phyloP scores from a whole-genome alignment of 148 eudicot genomes.

The Dianthus caryophyllus region DNA sequence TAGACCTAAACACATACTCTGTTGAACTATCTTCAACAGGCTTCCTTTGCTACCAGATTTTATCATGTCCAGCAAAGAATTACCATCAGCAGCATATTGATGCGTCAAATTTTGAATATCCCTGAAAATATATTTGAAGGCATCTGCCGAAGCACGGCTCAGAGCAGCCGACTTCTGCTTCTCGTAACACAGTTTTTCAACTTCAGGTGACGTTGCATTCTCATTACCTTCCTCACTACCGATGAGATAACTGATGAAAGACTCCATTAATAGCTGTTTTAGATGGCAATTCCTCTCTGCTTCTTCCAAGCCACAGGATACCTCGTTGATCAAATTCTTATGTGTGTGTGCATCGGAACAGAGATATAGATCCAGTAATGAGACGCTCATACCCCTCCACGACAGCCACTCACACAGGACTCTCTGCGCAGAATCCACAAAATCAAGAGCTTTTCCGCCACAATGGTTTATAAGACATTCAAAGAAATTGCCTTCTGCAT shows the following conservation, averaged over 20 bases:
- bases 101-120: constrained; percentile 71
- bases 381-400: constrained; percentile 75
- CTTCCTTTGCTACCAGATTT: constrained; percentile 91
- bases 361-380: constrained; percentile 79
- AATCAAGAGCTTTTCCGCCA: constrained; percentile 41
- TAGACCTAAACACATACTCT: constrained; percentile 82
- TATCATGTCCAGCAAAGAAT: constrained; percentile 70
- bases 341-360: constrained; percentile 46
- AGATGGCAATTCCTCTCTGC: constrained; percentile 54
- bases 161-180: constrained; percentile 72
- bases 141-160: constrained; percentile 56
- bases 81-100: constrained; percentile 41
- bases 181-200: constrained; percentile 36
- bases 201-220: constrained; percentile 26
- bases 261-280: constrained; percentile 55
- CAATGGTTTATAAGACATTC: constrained; percentile 50
- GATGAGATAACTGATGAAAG: constrained; percentile 40
- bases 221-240: constrained; percentile 37
- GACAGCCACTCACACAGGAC: constrained; percentile 83
- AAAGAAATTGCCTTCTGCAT: constrained; percentile 51
- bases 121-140: constrained; percentile 58
- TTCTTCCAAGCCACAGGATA: constrained; percentile 61
- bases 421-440: constrained; percentile 60
- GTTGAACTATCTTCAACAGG: constrained; percentile 65
- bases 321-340: constrained; percentile 63